phyloP scores from a whole-genome alignment of 106 monocot genomes.

The Alisma plantagoaquatica region DNA sequence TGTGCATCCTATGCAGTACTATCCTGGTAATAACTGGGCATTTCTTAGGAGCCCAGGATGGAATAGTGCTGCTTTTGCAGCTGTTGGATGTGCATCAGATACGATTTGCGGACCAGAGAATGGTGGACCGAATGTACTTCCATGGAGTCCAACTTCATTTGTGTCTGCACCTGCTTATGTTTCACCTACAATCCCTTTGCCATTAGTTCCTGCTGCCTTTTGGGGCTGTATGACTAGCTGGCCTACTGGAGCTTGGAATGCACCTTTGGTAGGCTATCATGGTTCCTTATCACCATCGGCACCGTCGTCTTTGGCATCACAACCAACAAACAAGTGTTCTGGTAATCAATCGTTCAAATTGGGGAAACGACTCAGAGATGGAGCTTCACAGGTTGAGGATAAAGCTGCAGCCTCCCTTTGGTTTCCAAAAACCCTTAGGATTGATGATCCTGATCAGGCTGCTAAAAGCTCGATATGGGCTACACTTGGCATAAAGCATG shows the following conservation, averaged over 20 bases:
- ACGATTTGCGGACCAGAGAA: conserved; percentile 12
- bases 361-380: conserved; percentile 22
- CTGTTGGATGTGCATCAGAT: conserved; percentile 11
- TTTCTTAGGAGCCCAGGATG: background rate
- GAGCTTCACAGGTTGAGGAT: background rate
- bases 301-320: no score
- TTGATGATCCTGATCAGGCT: conserved; percentile 21
- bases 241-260: conserved; percentile 29
- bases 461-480: conserved; percentile 26
- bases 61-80: background rate
- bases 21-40: conserved; percentile 11
- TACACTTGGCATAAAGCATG: conserved; percentile 8
- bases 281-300: conserved; percentile 22
- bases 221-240: conserved; percentile 36
- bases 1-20: background rate
- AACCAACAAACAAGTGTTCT: conserved; percentile 18
- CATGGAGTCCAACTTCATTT: conserved; percentile 25
- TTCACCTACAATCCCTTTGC: conserved; percentile 34
- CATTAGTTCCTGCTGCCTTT: conserved; percentile 41
- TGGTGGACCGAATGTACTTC: conserved; percentile 5
- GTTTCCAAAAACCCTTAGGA: conserved; percentile 24
- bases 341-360: background rate
- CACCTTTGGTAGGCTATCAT: conserved; percentile 26
- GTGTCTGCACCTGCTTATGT: conserved; percentile 35
- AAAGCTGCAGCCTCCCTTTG: conserved; percentile 1